A percentile compares a stretch with the other conserved stretches of the same genome.
Conservation (phyloP, 23 red algal genomes). For the Chondrus crispus region DNA sequence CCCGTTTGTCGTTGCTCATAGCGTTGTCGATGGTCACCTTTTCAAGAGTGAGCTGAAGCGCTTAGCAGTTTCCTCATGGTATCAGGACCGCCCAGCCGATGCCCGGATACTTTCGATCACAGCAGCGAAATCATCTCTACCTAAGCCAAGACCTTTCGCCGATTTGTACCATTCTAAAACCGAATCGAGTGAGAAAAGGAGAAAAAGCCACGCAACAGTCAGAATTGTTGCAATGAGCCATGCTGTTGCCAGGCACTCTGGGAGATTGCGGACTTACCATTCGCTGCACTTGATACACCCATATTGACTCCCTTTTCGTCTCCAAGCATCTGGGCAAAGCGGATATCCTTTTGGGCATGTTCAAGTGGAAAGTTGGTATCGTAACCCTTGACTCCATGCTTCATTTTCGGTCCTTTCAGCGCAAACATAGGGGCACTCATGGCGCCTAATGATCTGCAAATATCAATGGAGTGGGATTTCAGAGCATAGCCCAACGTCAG, state of each 20-base stretch:
- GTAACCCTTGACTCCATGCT: slow-evolving; percentile 44
- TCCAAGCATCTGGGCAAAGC: slow-evolving; percentile 75
- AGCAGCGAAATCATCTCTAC: slow-evolving; percentile 38
- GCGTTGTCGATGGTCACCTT: no score
- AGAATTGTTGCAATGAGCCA: neutral
- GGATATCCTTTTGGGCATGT: slow-evolving; percentile 88
- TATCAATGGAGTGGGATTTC: no score
- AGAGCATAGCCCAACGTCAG: no score
- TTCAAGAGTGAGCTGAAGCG: no score
- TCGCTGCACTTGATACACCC: slow-evolving; percentile 62
- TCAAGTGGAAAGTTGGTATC: slow-evolving; percentile 85
- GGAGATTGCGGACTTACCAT: slow-evolving; percentile 52
- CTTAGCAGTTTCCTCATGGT: no score
- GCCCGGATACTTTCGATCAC: slow-evolving; percentile 63
- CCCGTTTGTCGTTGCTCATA: no score
- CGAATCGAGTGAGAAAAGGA: neutral
- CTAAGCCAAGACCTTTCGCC: slow-evolving; percentile 49
- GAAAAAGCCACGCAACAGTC: neutral
- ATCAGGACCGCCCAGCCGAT: slow-evolving; percentile 16
- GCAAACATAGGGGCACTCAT: slow-evolving; percentile 87
- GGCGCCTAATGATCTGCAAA: slow-evolving; percentile 57
- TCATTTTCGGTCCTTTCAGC: slow-evolving; percentile 90
- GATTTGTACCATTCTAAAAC: slow-evolving; percentile 63
- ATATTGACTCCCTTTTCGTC: slow-evolving; percentile 64
- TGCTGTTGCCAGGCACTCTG: neutral